phyloP scores from a whole-genome alignment of 805 yeast genomes.

The Sugiyamaella boreocaroliniensis region DNA sequence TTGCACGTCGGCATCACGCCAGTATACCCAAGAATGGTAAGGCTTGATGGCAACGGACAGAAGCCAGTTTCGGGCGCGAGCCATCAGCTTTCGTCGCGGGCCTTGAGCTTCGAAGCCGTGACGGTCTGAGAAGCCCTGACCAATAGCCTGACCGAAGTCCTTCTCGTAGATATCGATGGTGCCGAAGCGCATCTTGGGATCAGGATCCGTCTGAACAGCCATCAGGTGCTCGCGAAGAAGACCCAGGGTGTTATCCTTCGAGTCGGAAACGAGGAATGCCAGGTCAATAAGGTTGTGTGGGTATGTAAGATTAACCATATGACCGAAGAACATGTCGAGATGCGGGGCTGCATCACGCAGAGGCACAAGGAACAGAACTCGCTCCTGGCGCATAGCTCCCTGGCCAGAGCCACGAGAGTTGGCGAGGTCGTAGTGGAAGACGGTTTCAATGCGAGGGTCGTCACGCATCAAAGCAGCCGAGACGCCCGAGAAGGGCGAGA shows the following conservation, averaged over 20 bases:
- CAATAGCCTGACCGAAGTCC: conserved; percentile 90
- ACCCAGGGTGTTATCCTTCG: conserved; percentile 80
- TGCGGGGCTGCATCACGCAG: conserved; percentile 88
- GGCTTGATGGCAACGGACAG: conserved; percentile 84
- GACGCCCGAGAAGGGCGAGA: conserved; percentile 5
- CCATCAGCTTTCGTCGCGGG: conserved; percentile 92
- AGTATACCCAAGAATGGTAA: conserved; percentile 92
- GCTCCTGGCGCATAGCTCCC: conserved; percentile 76
- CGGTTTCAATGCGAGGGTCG: conserved; percentile 31
- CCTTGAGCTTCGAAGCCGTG: conserved; percentile 98
- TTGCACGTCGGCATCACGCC: conserved; percentile 99
- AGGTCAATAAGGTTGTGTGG: conserved; percentile 81
- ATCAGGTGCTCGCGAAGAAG: conserved; percentile 50
- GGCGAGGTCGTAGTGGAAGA: conserved; percentile 66
- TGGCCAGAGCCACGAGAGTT: conserved; percentile 57
- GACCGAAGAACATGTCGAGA: conserved; percentile 81
- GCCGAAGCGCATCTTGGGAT: conserved; percentile 35
- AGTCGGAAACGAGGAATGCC: conserved; percentile 84
- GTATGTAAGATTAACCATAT: conserved; percentile 71
- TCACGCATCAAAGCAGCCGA: conserved; percentile 13
- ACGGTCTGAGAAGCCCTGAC: conserved; percentile 90
- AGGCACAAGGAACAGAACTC: conserved; percentile 82
- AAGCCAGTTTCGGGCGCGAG: conserved; percentile 92
- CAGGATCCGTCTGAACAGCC: conserved; percentile 59
- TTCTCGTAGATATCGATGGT: conserved; percentile 80